These are phyloP conservation scores for Mortierella polycephala DNA, from an alignment of 371 early-diverging fungal genomes.

Conservation along the genomic window DNA sequence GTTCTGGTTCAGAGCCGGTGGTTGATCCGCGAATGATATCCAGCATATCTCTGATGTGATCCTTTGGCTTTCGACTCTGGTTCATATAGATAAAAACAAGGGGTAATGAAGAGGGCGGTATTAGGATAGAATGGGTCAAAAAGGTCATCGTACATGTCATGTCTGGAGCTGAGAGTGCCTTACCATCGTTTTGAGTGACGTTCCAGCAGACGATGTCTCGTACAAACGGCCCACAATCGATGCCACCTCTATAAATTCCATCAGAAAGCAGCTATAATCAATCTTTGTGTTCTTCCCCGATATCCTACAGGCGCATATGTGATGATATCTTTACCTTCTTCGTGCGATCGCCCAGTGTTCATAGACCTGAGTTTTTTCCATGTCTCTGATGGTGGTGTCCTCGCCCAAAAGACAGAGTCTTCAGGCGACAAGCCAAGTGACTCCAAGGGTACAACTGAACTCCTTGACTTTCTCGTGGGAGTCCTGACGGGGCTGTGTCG, in stretches of 20 bases:
- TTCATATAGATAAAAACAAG: background rate
- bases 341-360: constrained; percentile 34
- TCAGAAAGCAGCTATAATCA: background rate
- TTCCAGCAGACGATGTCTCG: constrained; percentile 33
- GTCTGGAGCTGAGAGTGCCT: background rate
- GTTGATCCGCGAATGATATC: constrained; percentile 33
- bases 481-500: constrained; percentile 27
- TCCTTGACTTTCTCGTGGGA: constrained; percentile 21
- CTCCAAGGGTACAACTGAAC: constrained; percentile 18
- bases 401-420: constrained; percentile 48
- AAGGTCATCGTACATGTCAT: background rate
- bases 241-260: constrained; percentile 16
- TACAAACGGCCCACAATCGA: constrained; percentile 37
- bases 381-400: constrained; percentile 49
- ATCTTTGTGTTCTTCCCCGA: background rate
- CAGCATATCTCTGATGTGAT: constrained; percentile 43
- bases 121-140: no score
- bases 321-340: constrained; percentile 28
- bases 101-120: no score
- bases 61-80: constrained; percentile 21
- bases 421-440: constrained; percentile 43
- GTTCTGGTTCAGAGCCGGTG: background rate
- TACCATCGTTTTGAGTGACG: constrained; percentile 32
- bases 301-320: background rate
- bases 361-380: constrained; percentile 29